A percentile compares a stretch with the other conserved stretches of the same genome.
Conservation (phyloP, 2,329 filamentous ascomycete genomes). For the Pseudogymnoascus sp. region DNA sequence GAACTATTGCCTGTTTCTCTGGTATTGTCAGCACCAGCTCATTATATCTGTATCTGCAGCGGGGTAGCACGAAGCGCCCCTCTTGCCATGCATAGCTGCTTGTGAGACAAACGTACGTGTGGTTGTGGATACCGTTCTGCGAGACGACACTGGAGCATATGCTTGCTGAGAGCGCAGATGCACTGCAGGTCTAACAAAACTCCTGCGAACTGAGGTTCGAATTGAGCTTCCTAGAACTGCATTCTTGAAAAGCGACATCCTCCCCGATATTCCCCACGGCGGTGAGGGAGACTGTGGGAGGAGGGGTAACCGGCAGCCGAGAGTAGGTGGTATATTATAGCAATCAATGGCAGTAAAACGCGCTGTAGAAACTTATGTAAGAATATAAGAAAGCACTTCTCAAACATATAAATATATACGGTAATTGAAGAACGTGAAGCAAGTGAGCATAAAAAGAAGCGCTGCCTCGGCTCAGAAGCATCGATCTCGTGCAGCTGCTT, state of each 20-base stretch:
- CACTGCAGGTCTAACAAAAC: not conserved
- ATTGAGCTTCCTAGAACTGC: not conserved
- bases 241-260: not conserved
- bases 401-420: not conserved
- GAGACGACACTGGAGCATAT: not conserved
- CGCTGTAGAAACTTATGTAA: not conserved
- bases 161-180: not conserved
- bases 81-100: not conserved
- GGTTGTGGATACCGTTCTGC: not conserved
- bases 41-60: not conserved
- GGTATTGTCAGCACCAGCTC: not conserved
- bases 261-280: not conserved
- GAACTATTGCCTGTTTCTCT: not conserved
- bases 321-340: not conserved
- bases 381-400: not conserved
- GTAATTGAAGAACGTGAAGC: not conserved
- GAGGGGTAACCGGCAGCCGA: not conserved
- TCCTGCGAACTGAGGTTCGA: not conserved
- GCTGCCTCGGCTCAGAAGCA: not conserved
- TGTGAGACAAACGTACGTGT: not conserved
- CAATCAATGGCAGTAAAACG: not conserved
- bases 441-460: not conserved
- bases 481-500: not conserved
- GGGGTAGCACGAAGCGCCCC: not conserved
- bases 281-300: not conserved